Base-by-base conservation (phyloP, 2,329 filamentous ascomycete species). In the Penicillium sp. region DNA sequence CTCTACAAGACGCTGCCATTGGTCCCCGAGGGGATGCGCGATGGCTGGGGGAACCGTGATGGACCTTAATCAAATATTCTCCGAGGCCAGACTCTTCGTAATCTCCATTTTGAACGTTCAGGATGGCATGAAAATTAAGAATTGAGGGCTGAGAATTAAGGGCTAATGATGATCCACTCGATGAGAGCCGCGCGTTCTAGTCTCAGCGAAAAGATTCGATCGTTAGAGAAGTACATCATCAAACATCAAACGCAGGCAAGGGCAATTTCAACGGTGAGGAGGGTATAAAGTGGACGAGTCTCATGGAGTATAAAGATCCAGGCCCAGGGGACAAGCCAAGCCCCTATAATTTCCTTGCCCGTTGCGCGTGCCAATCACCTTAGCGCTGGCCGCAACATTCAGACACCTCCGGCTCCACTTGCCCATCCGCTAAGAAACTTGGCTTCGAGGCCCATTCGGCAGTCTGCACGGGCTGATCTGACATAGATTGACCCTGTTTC, bases 401-500 rank as follows among this genome's bases (percentile, higher is more conserved):
- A 50, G 16, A 54, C 18, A 49, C 21, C 14, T 18, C 52, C 57
- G 56, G 44, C 42, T 13, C 46, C 57, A 55, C 42, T 47, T 43
- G 39, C 51, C 55, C 39, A 43, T 43, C 53, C 57, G 46, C 64
- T 64, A 64, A 62, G 36, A 58, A 60, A 59, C 60, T 61, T 63
- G 64, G 60, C 62, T 62, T 55, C 34, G 49, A 42, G 48, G 57
- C 56, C 55, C 40, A 54, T 56, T 50, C 38, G 32, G 22, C 27
- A 29, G 36, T 29, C 39, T 55, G 48, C 38, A 43, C 46, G 48
- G 51, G 29, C 48, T 40, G 40, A 53, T 54, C 46, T 51, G 49
- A 34, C 48, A 58, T 59, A 58, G 52, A 62, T 65, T 64, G 43
- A 36, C 47, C 39, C 29, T 47, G 54, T 61, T 57, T 63, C 57